Evolutionary conservation across 352 stramenopile species (phyloP).

Genomic region (Phytopythium cucurbitacearum): DNA sequence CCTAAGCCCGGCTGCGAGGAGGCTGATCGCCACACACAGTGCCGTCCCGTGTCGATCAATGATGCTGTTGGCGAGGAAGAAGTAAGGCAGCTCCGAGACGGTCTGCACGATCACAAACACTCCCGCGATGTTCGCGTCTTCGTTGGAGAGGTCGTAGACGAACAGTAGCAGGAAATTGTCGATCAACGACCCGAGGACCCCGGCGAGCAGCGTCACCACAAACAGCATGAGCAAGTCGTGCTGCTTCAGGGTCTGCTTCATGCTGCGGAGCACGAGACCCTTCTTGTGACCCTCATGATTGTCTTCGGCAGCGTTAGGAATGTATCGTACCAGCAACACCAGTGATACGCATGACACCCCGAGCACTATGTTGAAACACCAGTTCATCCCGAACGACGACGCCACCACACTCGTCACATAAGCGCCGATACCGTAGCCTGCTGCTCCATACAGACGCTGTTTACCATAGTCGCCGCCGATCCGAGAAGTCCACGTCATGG

Average conservation of each 20-base stretch:
- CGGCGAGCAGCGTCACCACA: slow-evolving; percentile 26
- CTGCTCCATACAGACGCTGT: slow-evolving; percentile 33
- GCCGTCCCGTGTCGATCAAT: slow-evolving; percentile 30
- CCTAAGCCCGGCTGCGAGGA: slow-evolving; percentile 24
- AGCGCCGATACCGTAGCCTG: slow-evolving; percentile 29
- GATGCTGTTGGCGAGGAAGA: slow-evolving; percentile 40
- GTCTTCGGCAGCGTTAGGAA: slow-evolving; percentile 3
- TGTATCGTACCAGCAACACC: slow-evolving; percentile 23
- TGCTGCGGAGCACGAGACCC: slow-evolving; percentile 16
- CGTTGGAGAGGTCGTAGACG: slow-evolving; percentile 36
- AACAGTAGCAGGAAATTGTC: slow-evolving; percentile 40
- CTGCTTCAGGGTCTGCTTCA: slow-evolving; percentile 13
- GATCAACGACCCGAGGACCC: slow-evolving; percentile 32
- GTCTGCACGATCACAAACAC: slow-evolving; percentile 32
- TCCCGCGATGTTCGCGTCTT: slow-evolving; percentile 31
- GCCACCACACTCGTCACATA: slow-evolving; percentile 29
- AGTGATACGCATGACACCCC: slow-evolving; percentile 13
- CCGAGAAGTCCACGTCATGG: slow-evolving; percentile 26
- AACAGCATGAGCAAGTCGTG: slow-evolving; percentile 30
- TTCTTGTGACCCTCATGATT: background rate
- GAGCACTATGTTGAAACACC: slow-evolving; percentile 29
- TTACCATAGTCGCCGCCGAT: slow-evolving; percentile 39
- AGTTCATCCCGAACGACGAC: slow-evolving; percentile 20
- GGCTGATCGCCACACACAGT: slow-evolving; percentile 25
- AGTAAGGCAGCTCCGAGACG: slow-evolving; percentile 36